Conservation (phyloP, 805 yeast genomes). For the Myxozyma neglecta region DNA sequence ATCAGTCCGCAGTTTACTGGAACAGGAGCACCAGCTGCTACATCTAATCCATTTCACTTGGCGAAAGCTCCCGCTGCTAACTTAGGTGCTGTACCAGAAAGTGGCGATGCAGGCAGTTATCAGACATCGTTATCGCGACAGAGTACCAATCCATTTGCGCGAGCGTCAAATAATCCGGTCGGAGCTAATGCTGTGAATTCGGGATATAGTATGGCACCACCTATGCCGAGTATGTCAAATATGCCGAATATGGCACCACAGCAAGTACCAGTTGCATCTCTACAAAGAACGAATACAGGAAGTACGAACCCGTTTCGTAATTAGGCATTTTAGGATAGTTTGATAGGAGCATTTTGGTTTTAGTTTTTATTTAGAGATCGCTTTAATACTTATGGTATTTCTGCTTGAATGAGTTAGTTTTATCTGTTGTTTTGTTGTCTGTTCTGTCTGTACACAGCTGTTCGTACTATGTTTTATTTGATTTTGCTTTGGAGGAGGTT, state of each 20-base stretch:
- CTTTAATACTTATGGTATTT: too few relatives aligned
- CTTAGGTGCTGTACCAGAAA: slow-evolving; percentile 20
- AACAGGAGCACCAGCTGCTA: background rate
- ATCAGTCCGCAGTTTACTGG: slow-evolving; percentile 27
- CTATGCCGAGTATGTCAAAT: background rate
- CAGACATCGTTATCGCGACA: background rate
- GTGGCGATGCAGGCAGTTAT: background rate
- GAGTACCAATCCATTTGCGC: slow-evolving; percentile 4
- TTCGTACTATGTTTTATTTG: background rate
- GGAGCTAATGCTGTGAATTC: background rate
- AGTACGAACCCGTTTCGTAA: slow-evolving; percentile 20
- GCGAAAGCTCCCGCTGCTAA: slow-evolving; percentile 13
- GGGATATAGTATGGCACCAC: background rate
- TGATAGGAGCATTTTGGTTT: background rate
- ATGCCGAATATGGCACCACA: background rate
- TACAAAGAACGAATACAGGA: background rate
- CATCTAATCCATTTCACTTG: slow-evolving; percentile 23
- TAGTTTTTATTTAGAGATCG: background rate
- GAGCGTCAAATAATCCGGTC: background rate
- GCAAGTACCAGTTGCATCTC: background rate
- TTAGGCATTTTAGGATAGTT: background rate
- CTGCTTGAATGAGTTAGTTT: background rate
- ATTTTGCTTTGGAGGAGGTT: background rate
- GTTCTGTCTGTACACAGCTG: background rate
- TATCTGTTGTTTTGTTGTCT: background rate